Base-by-base conservation (phyloP, 352 stramenopile species). In the Globisporangium nodosum region DNA sequence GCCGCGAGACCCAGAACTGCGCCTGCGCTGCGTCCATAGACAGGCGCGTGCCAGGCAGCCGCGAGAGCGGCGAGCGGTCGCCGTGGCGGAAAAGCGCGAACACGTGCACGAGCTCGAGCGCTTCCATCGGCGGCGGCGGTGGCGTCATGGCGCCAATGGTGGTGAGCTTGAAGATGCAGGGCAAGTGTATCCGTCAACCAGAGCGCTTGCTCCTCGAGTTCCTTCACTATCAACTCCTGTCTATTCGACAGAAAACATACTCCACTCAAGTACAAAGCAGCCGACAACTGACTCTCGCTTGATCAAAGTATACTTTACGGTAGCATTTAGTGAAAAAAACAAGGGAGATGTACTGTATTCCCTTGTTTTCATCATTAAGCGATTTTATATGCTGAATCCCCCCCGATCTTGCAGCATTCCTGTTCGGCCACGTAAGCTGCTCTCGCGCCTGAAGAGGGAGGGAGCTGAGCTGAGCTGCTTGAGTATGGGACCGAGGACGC, bases 61-160 rank as follows among this genome's bases (percentile, higher is more conserved):
- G 76, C 45, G 77, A 83, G 68, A 92, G 85, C 4, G 83, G 83
- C n/a, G 83, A 88, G 16, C 83, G 75, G 54, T 92, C 83, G 45
- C 83, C 83, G 61, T 92, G 83, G 13, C 83, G 83, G 54, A 91
- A 91, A 59, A 90, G 63, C 55, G 81, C 73, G n/a, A 82, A 46
- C 63, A 93, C 76, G 42, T 93, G 83, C 48, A 72, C 54, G 37
- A 91, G 68, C 61, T 67, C 52, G 31, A 87, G 58, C 6, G 71
- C 59, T 15, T 59, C 39, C 31, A 54, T 35, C 13, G 37, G 24
- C 12, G 60, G 60, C 33, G 20, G 20, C n/a, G 45, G n/a, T n/a
- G 21, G 16, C 27, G 7, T 27, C 27, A 24, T 21, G 5, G 40
- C 13, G 18, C 5, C 24, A 2, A 30, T 18, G 18, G n/a, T 30